phyloP scores from a whole-genome alignment of 2,329 filamentous ascomycete species.

The Fusarium sp. region DNA sequence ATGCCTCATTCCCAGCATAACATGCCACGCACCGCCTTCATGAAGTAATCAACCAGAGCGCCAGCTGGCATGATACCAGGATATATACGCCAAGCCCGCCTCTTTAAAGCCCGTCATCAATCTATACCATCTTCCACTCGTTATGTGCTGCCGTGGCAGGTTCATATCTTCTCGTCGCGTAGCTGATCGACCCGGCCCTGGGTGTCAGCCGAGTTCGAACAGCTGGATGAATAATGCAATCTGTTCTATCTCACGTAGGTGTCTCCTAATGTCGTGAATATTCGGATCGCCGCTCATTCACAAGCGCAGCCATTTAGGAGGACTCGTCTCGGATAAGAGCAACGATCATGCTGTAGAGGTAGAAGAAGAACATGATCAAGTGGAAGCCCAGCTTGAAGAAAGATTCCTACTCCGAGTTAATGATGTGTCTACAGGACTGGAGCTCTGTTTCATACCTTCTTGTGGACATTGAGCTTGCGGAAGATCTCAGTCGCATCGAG shows the following conservation, averaged over 20 bases:
- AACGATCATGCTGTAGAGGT: conserved; percentile 98
- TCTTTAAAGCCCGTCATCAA: conserved; percentile 45
- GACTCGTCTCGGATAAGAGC: conserved; percentile 96
- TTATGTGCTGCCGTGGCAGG: conserved; percentile 44
- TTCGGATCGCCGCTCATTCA: conserved; percentile 32
- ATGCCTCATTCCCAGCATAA: conserved; percentile 39
- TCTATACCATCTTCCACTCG: conserved; percentile 46
- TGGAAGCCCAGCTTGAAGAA: conserved; percentile 99
- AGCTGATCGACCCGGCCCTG: conserved; percentile 36
- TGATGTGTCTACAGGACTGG: neutral
- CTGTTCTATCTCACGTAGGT: conserved; percentile 19
- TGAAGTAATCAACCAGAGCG: conserved; percentile 50
- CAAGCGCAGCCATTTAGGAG: conserved; percentile 66
- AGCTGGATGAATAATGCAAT: conserved; percentile 23
- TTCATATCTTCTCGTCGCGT: conserved; percentile 40
- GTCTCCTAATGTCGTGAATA: conserved; percentile 19
- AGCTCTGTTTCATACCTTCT: conserved; percentile 75
- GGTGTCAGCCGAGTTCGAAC: conserved; percentile 30
- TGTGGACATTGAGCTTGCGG: conserved; percentile 98
- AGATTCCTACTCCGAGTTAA: conserved; percentile 77
- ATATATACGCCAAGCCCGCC: conserved; percentile 48
- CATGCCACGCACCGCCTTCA: conserved; percentile 39
- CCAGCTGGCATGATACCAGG: conserved; percentile 49
- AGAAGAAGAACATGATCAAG: conserved; percentile 99
- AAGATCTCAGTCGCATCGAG: conserved; percentile 99